phyloP scores from a whole-genome alignment of 2,329 filamentous ascomycete species.

The Sporothrix globosa region DNA sequence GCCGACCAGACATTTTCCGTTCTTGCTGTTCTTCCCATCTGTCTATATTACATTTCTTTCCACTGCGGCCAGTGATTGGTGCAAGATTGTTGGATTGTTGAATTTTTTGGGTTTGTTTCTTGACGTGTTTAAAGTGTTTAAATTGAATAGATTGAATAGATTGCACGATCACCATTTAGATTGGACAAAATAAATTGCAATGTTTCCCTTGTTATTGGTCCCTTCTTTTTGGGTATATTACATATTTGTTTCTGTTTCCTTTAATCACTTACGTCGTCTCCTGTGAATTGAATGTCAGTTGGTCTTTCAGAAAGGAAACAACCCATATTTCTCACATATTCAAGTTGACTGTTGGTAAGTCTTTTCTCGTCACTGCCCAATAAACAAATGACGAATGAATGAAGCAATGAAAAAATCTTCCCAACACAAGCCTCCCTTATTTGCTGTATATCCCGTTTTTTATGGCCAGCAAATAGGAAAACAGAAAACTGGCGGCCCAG shows the following conservation, averaged over 20 bases:
- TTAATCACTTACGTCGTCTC: not conserved
- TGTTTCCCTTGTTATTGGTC: constrained; percentile 4
- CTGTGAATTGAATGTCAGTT: constrained; percentile 1
- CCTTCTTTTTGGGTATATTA: not conserved
- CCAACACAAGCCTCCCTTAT: not conserved
- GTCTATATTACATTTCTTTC: not conserved
- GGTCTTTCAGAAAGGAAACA: not conserved
- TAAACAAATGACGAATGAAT: not conserved
- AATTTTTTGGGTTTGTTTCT: not conserved
- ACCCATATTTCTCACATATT: not conserved
- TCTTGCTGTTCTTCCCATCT: not conserved
- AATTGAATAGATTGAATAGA: constrained; percentile 6
- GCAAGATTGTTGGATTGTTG: constrained; percentile 15
- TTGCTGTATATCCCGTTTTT: not conserved
- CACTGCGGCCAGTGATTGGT: constrained; percentile 14
- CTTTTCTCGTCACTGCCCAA: not conserved
- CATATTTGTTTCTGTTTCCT: not conserved
- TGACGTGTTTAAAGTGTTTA: not conserved
- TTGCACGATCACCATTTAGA: too few species aligned
- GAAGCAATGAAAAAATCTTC: not conserved
- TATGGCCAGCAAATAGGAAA: not conserved
- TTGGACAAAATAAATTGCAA: not conserved
- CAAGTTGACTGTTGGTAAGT: not conserved
- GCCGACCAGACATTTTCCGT: not conserved
- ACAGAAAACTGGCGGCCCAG: constrained; percentile 7